Base-by-base conservation (phyloP, 768 basidiomycete species). In the Obba rivulosa region DNA sequence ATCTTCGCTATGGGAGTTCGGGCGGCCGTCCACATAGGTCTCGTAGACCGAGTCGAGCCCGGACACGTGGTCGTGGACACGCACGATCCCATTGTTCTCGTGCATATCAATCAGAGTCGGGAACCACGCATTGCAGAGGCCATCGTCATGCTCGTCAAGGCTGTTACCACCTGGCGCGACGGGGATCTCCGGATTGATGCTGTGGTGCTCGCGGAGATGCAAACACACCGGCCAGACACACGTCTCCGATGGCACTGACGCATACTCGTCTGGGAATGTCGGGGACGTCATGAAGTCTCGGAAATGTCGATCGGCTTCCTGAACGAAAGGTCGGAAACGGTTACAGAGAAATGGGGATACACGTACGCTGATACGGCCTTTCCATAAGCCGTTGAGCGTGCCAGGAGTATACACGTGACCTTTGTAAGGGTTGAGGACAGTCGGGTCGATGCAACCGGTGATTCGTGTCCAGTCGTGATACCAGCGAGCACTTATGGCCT, bases 381-480 rank as follows among this genome's bases (percentile, higher is more conserved):
- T 74, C 81, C 79, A 86, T 4, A 76, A 65, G 3, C 84, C 84
- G 22, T 61, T 63, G 55, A 85, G 65, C 3, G 68, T 58, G 7
- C 84, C 84, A 0, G 72, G 72, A 2, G 71, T 70, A 59, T 79
- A 82, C 22, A 69, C 66, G 13, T 49, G 53, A 16, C 66, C 66
- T 43, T 67, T 62, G 45, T 63, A 67, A 31, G 28, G 28, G 28
- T 31, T 31, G 7, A 31, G 28, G 13, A 31, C 34, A 45, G 34
- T 34, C 14, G 74, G 55, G 44, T 76, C 66, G 28, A 57, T 66
- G 54, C 82, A 83, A 34, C 71, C 60, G 3, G 70, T 66, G 47
- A 75, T 63, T 16, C 83, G 68, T 57, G 73, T 75, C 77, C 80
- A 85, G 43, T 80, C 79, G 39, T 71, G 62, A 49, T 86, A 84